These are phyloP conservation scores for Postia placenta DNA, from an alignment of 768 basidiomycete species.

Conservation along the genomic window DNA sequence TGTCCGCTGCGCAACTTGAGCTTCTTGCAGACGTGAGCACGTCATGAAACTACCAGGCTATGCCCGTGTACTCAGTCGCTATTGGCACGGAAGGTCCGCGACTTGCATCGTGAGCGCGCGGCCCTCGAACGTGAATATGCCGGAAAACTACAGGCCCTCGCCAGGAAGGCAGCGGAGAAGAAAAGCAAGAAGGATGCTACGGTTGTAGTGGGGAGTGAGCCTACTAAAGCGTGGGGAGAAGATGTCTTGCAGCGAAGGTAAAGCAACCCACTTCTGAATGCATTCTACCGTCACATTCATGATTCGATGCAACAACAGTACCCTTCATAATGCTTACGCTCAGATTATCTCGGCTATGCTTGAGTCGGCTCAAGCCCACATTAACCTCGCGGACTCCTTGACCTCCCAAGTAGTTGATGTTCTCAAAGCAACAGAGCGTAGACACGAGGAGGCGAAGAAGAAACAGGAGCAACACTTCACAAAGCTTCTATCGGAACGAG, in stretches of 20 bases:
- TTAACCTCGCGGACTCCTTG: conserved; percentile 57
- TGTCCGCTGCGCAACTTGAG: conserved; percentile 62
- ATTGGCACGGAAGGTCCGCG: conserved; percentile 48
- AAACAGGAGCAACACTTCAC: conserved; percentile 72
- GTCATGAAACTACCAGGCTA: neutral
- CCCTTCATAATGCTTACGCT: conserved; percentile 65
- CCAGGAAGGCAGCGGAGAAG: conserved; percentile 66
- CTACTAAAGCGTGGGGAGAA: conserved; percentile 56
- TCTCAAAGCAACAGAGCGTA: conserved; percentile 52
- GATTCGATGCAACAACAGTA: conserved; percentile 36
- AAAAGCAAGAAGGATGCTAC: conserved; percentile 50
- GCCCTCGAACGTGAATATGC: conserved; percentile 78
- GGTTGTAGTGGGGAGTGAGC: conserved; percentile 61
- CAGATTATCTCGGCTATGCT: conserved; percentile 58
- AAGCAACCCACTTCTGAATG: too few species aligned
- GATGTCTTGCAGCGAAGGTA: conserved; percentile 52
- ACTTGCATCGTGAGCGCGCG: conserved; percentile 61
- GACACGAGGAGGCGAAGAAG: conserved; percentile 62
- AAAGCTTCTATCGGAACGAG: conserved; percentile 64
- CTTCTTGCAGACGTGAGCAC: conserved; percentile 57
- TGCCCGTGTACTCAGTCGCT: neutral
- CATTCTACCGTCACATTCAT: neutral
- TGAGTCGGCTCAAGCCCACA: conserved; percentile 62
- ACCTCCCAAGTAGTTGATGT: conserved; percentile 56
- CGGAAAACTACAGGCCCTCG: conserved; percentile 56